Base-by-base conservation (phyloP, 2,329 filamentous ascomycete species). In the Pseudogymnoascus sp. region DNA sequence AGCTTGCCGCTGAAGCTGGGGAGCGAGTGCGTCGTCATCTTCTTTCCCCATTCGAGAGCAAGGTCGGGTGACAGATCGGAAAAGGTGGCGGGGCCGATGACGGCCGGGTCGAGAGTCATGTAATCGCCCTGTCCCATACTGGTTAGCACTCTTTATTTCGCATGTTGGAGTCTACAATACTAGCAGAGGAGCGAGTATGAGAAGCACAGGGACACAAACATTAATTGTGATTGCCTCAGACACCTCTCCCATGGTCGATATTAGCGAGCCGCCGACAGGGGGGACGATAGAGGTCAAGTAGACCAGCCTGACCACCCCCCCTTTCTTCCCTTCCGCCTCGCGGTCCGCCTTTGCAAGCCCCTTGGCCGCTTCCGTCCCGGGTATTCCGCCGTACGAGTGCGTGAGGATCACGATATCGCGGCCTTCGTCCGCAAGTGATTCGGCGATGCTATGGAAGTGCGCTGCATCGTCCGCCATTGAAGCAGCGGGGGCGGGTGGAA, bases 381-480 rank as follows among this genome's bases (percentile, higher is more conserved):
- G 66, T 0, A 76, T 69, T 8, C 76, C 77, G 1, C 76, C 73
- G 68, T 78, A 79, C 16, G 75, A 77, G 61, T 80, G 78, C 11
- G 71, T 70, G 14, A 78, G 41, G 5, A 79, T 66, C 0, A 79
- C 65, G 4, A 79, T 73, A 23, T 79, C 74, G 23, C 76, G 76
- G 0, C 73, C 73, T 0, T 60, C 66, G 14, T 76, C 74, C 7
- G 79, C 75, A 4, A 79, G 74, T 4, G 68, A 63, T 13, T 73
- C 67, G 19, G 79, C 66, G 2, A 74, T 67, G 4, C 72, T 64
- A 4, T 69, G 71, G 11, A 78, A 72, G 10, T 71, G 66, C 0
- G 72, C 71, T 16, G 76, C 72, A 61, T 79, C 75, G 4, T 75
- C 75, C 36, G 75, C 74, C 63, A 75, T 72, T 14, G 71, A 69